phyloP scores from a whole-genome alignment of 768 basidiomycete genomes.

The Termitomyces heimii region DNA sequence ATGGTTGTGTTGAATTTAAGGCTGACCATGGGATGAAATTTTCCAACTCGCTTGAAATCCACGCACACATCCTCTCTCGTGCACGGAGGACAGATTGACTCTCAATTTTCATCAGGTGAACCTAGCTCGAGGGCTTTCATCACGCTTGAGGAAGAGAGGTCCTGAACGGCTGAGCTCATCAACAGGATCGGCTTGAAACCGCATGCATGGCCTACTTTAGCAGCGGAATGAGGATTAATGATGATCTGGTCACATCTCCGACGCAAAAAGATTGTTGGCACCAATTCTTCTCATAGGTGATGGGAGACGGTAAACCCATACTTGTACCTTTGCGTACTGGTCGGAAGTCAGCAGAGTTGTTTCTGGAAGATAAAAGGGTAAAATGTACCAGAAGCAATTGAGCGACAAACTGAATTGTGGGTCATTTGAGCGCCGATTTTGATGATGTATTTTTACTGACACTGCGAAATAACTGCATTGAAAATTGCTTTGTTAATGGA shows the following conservation, averaged over 20 bases:
- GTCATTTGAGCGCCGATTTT: slow-evolving; percentile 55
- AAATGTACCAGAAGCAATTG: slow-evolving; percentile 60
- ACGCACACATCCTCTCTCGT: too few species aligned
- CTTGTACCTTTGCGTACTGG: slow-evolving; percentile 32
- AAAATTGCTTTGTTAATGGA: slow-evolving; percentile 32
- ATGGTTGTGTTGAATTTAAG: too few species aligned
- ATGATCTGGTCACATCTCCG: slow-evolving; percentile 45
- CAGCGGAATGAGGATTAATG: background rate
- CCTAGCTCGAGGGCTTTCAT: slow-evolving; percentile 42
- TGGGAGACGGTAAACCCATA: slow-evolving; percentile 76
- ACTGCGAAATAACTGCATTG: slow-evolving; percentile 60
- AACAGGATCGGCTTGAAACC: slow-evolving; percentile 65
- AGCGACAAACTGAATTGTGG: slow-evolving; percentile 72
- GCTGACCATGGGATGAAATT: too few species aligned
- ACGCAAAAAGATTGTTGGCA: slow-evolving; percentile 42
- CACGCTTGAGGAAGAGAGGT: too few species aligned
- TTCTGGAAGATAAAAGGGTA: background rate
- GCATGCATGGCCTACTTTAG: slow-evolving; percentile 45
- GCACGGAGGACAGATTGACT: too few species aligned
- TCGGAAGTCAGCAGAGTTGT: slow-evolving; percentile 9
- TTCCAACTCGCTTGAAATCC: too few species aligned
- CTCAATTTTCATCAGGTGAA: too few species aligned
- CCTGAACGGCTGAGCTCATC: too few species aligned
- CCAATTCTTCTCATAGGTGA: slow-evolving; percentile 84
- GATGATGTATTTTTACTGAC: slow-evolving; percentile 50